Evolutionary conservation across 768 basidiomycete species (phyloP).

Genomic region (Psilocybe sp.): DNA sequence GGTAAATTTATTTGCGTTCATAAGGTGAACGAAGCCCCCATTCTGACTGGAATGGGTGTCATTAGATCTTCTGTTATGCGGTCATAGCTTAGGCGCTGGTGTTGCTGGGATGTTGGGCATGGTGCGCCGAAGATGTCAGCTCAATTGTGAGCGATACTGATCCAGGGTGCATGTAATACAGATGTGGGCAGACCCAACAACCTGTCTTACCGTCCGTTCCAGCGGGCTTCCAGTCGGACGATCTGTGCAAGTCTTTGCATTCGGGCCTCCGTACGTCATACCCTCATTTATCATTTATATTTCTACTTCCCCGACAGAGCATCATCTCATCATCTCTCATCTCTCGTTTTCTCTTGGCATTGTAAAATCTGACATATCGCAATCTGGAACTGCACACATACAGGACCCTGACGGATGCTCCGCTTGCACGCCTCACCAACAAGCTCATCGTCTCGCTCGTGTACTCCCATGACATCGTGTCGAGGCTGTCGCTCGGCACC

Average conservation of each 20-base stretch:
- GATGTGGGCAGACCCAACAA: slow-evolving; percentile 87
- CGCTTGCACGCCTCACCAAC: slow-evolving; percentile 56
- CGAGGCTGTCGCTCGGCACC: slow-evolving; percentile 74
- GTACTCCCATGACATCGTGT: slow-evolving; percentile 80
- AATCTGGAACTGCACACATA: no score
- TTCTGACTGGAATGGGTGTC: background rate
- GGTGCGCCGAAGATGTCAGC: slow-evolving; percentile 28
- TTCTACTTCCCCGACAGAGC: slow-evolving; percentile 27
- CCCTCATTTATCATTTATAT: background rate
- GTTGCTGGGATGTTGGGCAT: slow-evolving; percentile 74
- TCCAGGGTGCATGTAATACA: slow-evolving; percentile 21
- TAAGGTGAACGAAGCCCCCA: no score
- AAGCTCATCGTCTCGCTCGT: slow-evolving; percentile 75
- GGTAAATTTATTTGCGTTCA: slow-evolving; percentile 39
- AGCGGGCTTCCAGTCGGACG: slow-evolving; percentile 70
- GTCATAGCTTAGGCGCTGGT: slow-evolving; percentile 83
- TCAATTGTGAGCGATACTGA: background rate
- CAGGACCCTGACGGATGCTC: slow-evolving; percentile 50
- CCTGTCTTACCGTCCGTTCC: slow-evolving; percentile 64
- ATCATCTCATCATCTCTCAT: slow-evolving; percentile 15
- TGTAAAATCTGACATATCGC: no score
- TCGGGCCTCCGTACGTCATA: slow-evolving; percentile 69
- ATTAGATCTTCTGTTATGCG: slow-evolving; percentile 28
- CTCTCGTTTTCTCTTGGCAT: no score
- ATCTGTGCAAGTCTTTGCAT: slow-evolving; percentile 71